phyloP scores from a whole-genome alignment of 345 rosid genomes.

The Salix purpurea region DNA sequence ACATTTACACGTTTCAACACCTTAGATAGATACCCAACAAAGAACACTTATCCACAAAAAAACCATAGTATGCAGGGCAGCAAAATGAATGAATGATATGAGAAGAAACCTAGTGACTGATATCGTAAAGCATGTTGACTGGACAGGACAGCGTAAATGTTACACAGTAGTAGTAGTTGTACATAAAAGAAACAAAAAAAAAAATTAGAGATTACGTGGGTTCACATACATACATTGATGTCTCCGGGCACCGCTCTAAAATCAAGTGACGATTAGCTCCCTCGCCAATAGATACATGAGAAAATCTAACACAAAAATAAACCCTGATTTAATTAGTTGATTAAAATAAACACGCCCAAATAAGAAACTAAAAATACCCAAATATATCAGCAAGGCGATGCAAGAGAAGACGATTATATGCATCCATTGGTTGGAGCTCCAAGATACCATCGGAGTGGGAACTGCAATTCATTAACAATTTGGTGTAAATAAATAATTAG shows the following conservation, averaged over 20 bases:
- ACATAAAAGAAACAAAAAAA: background rate
- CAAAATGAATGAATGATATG: no score
- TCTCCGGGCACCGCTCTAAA: conserved; percentile 56
- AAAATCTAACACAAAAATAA: conserved; percentile 36
- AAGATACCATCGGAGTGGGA: conserved; percentile 33
- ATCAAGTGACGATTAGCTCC: conserved; percentile 52
- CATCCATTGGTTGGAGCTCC: conserved; percentile 65
- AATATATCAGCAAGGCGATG: conserved; percentile 70
- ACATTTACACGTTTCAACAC: no score
- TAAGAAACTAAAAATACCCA: conserved; percentile 35
- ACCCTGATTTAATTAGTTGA: background rate
- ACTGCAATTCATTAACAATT: conserved; percentile 30
- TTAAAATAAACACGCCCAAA: background rate
- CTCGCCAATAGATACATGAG: conserved; percentile 67
- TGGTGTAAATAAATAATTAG: no score
- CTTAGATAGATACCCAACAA: no score
- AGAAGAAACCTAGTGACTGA: no score
- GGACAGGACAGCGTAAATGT: no score
- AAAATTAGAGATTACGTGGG: background rate
- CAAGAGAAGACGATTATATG: conserved; percentile 61
- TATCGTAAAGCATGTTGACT: no score
- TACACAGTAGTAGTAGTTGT: no score
- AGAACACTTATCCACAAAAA: no score
- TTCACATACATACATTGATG: conserved; percentile 42
- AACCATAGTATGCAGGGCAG: no score